Evolutionary conservation across 768 basidiomycete genomes (phyloP), one percentile per base, ranked within the genome.

Genomic region (Podaxis carcinomalis): DNA sequence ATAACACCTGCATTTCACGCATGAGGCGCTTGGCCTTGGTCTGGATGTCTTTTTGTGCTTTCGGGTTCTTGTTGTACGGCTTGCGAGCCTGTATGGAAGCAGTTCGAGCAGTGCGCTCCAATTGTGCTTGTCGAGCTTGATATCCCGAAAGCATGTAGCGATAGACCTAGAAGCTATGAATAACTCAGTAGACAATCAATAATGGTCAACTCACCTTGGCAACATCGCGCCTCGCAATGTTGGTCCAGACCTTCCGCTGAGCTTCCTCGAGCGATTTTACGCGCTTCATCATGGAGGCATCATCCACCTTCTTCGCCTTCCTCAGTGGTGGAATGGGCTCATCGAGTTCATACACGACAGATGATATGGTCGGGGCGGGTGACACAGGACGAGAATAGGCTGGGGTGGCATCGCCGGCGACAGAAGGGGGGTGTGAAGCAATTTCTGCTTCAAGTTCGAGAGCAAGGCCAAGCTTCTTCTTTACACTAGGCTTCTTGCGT

Each of bases 1-100:
- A 97, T 75, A 95, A 95, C 19, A 94, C 86, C 63, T 95, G 86
- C 90, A 98, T 94, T 78, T 98, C 95, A 28, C 94, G 87, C 90
- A 93, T 93, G 40, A 95, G 78, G 42, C 92, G 84, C 71, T 92
- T 94, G 23, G 87, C 88, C 70, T 93, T 93, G 19, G 85, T 85
- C 70, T 94, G 92, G 1, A 85, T 78, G 63, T 95, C 93, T 73
- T 95, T 96, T 62, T 79, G 82, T 4, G 85, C 82, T 71, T 92
- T 94, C 11, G 88, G 81, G 1, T 90, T 88, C 67, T 86, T 86
- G 7, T 80, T 82, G 65, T 86, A 88, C 0, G 91, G 90, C 64
- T 83, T 84, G 23, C 90, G 87, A 5, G 90, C 90, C 72, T 94
- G 90, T 28, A 89, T 80, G 0, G 90, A 86, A 16, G 88, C 85